These are phyloP conservation scores for Exophiala alcalophila DNA, from an alignment of 2,329 filamentous ascomycete genomes.

Conservation along the genomic window DNA sequence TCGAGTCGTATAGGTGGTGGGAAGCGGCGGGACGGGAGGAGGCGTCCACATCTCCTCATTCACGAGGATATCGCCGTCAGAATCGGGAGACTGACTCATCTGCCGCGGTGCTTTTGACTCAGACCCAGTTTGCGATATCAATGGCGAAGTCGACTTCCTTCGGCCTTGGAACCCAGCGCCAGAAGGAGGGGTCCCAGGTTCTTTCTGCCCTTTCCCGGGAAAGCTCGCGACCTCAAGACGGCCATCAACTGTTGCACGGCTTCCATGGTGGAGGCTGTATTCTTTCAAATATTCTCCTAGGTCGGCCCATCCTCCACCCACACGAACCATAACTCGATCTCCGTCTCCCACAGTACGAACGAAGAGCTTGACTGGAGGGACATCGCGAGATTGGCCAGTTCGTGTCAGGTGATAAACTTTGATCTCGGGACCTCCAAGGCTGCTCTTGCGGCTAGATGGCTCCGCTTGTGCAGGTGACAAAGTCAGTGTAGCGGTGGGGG, in stretches of 20 bases:
- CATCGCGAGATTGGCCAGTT: conserved; percentile 57
- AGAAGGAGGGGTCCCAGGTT: conserved; percentile 2
- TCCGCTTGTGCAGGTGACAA: conserved; percentile 56
- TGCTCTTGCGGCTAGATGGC: conserved; percentile 41
- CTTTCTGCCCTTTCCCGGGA: conserved; percentile 30
- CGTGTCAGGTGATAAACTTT: conserved; percentile 89
- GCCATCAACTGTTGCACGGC: conserved; percentile 59
- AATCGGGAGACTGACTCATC: background rate
- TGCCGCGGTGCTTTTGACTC: too few species aligned
- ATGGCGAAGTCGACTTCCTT: conserved; percentile 18
- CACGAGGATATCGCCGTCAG: conserved; percentile 14
- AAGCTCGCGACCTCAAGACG: conserved; percentile 56
- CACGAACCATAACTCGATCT: conserved; percentile 94
- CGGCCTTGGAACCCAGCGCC: conserved; percentile 7
- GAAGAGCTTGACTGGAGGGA: conserved; percentile 83
- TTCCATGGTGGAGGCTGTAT: conserved; percentile 81
- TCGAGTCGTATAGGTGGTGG: conserved; percentile 16
- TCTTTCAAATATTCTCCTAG: conserved; percentile 91
- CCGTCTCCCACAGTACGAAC: conserved; percentile 90
- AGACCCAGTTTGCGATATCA: conserved; percentile 9
- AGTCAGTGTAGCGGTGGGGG: conserved; percentile 65
- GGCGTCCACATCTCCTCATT: conserved; percentile 16
- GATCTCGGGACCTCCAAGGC: conserved; percentile 65
- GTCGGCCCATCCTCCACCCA: conserved; percentile 97
- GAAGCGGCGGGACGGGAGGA: conserved; percentile 27